Evolutionary conservation across 768 basidiomycete genomes (phyloP).

Genomic region (Lactarius psammicola): DNA sequence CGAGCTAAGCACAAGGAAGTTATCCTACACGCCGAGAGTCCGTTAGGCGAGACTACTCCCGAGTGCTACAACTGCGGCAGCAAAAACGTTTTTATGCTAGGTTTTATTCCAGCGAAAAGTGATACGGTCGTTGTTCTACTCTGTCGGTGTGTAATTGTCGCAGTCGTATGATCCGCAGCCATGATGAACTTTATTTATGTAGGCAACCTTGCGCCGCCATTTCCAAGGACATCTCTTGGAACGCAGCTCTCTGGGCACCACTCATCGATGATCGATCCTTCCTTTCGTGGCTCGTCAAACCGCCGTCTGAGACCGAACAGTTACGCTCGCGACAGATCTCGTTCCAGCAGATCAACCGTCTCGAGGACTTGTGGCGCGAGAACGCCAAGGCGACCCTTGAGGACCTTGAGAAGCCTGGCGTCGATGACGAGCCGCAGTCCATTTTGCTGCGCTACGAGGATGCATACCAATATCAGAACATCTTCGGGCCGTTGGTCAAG

Average conservation of each 20-base stretch:
- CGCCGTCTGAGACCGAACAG: slow-evolving; percentile 94
- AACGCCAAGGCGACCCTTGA: slow-evolving; percentile 92
- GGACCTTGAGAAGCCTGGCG: slow-evolving; percentile 95
- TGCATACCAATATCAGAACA: slow-evolving; percentile 99
- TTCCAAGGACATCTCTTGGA: slow-evolving; percentile 98
- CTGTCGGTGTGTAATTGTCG: slow-evolving; percentile 70
- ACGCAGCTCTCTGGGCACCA: slow-evolving; percentile 95
- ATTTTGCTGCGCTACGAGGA: slow-evolving; percentile 93
- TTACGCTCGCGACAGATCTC: slow-evolving; percentile 95
- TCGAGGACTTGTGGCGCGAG: slow-evolving; percentile 98
- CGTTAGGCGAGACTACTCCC: slow-evolving; percentile 94
- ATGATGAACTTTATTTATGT: slow-evolving; percentile 16
- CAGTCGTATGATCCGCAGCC: slow-evolving; percentile 5
- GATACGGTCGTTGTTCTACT: slow-evolving; percentile 98
- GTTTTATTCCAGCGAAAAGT: slow-evolving; percentile 98
- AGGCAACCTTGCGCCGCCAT: slow-evolving; percentile 98
- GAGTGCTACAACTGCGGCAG: slow-evolving; percentile 99
- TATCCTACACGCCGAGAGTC: slow-evolving; percentile 91
- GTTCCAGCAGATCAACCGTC: slow-evolving; percentile 93
- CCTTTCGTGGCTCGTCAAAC: slow-evolving; percentile 98
- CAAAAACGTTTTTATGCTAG: slow-evolving; percentile 99
- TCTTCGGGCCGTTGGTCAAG: slow-evolving; percentile 98
- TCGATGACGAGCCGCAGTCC: slow-evolving; percentile 96
- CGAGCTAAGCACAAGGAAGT: slow-evolving; percentile 99
- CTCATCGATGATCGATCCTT: slow-evolving; percentile 98